These are phyloP conservation scores for Nowakowskiella sp. DNA, from an alignment of 192 early-diverging fungal species.

Conservation along the genomic window DNA sequence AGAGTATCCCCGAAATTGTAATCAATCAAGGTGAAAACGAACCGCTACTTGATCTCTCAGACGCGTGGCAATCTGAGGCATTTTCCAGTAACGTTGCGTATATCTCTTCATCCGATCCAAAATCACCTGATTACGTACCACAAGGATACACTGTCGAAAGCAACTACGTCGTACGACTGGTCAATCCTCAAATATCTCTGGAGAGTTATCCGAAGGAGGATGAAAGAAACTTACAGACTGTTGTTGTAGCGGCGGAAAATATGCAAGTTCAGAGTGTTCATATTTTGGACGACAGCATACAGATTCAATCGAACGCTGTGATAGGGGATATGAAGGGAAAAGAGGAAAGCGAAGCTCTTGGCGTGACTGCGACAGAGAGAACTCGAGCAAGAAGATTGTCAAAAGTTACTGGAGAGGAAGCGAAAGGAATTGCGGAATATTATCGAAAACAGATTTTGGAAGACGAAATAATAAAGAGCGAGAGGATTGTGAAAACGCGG, in stretches of 20 bases:
- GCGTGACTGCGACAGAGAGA: no score
- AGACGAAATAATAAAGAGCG: slow-evolving; percentile 34
- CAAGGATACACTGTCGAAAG: slow-evolving; percentile 43
- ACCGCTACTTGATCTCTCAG: no score
- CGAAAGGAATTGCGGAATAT: no score
- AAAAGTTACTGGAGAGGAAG: no score
- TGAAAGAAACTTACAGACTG: slow-evolving; percentile 30
- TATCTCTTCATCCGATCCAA: slow-evolving; percentile 31
- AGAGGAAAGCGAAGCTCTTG: no score
- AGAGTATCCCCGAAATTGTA: no score
- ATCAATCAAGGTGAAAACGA: no score
- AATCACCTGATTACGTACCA: slow-evolving; percentile 45
- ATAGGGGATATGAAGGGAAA: no score
- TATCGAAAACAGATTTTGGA: no score
- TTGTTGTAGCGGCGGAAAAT: slow-evolving; percentile 51
- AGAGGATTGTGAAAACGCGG: slow-evolving; percentile 52
- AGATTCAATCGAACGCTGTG: neutral
- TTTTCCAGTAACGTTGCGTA: slow-evolving; percentile 25
- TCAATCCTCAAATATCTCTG: slow-evolving; percentile 69
- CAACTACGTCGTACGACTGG: slow-evolving; percentile 49
- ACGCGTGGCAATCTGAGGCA: no score
- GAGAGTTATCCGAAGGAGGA: slow-evolving; percentile 39
- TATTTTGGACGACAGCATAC: slow-evolving; percentile 41
- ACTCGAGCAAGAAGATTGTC: no score
- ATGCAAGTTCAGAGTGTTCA: slow-evolving; percentile 48